phyloP scores from a whole-genome alignment of 495 filamentous ascomycete species.

The Hypoxylon fragiforme region DNA sequence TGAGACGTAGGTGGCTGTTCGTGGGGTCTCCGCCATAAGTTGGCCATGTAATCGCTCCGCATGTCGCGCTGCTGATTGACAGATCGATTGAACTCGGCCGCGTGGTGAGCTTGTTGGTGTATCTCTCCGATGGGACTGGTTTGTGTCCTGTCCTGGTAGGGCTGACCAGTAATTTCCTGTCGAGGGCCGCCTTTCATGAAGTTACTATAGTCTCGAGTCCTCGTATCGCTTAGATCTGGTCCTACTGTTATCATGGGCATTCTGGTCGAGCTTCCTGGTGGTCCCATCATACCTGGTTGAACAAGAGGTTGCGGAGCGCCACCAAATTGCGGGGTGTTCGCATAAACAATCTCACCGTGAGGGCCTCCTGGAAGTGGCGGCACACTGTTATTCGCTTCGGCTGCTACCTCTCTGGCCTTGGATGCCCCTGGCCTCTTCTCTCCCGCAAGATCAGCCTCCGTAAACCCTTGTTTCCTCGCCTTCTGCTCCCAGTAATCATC shows the following conservation, averaged over 20 bases:
- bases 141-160: slow-evolving; percentile 87
- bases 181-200: slow-evolving; percentile 74
- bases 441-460: slow-evolving; percentile 92
- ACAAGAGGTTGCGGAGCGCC: slow-evolving; percentile 67
- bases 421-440: slow-evolving; percentile 94
- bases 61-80: slow-evolving; percentile 73
- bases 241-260: slow-evolving; percentile 85
- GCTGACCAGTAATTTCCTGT: slow-evolving; percentile 85
- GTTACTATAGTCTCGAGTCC: slow-evolving; percentile 77
- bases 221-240: slow-evolving; percentile 74
- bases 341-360: slow-evolving; percentile 81
- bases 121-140: slow-evolving; percentile 80
- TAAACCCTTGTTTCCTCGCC: slow-evolving; percentile 96
- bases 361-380: slow-evolving; percentile 55
- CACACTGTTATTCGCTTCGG: slow-evolving; percentile 55
- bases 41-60: slow-evolving; percentile 74
- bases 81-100: slow-evolving; percentile 86
- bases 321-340: slow-evolving; percentile 67
- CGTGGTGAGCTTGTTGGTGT: slow-evolving; percentile 81
- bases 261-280: slow-evolving; percentile 65
- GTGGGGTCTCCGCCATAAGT: slow-evolving; percentile 75
- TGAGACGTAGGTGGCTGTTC: slow-evolving; percentile 65
- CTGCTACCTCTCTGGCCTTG: slow-evolving; percentile 82
- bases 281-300: slow-evolving; percentile 69
- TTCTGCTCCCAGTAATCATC: slow-evolving; percentile 99